phyloP scores from a whole-genome alignment of 768 basidiomycete genomes.

The Suillus occidentalis region DNA sequence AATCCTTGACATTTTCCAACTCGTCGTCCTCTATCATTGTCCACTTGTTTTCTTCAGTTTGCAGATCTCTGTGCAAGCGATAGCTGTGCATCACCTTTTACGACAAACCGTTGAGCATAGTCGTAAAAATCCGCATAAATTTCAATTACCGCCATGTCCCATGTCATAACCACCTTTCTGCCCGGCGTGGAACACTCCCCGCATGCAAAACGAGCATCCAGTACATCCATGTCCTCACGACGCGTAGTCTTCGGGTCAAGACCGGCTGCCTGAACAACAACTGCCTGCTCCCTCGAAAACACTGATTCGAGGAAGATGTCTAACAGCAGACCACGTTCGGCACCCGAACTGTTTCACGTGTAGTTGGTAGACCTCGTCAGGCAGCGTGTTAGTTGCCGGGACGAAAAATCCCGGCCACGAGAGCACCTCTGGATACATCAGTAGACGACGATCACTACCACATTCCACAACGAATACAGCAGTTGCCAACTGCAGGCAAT shows the following conservation, averaged over 20 bases:
- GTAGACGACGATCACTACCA: background rate
- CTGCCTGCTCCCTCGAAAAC: background rate
- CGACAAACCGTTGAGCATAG: background rate
- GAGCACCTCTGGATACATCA: slow-evolving; percentile 3
- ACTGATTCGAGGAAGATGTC: background rate
- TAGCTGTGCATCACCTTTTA: background rate
- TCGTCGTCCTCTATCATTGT: background rate
- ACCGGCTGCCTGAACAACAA: background rate
- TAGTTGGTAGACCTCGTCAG: background rate
- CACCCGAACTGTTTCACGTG: background rate
- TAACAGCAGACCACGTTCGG: background rate
- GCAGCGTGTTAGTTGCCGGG: too few species aligned
- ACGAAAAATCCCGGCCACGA: slow-evolving; percentile 1
- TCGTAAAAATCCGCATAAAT: too few species aligned
- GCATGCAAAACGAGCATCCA: slow-evolving; percentile 7
- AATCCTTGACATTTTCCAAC: background rate
- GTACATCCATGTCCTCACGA: slow-evolving; percentile 1
- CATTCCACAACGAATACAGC: background rate
- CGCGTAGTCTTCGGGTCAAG: slow-evolving; percentile 3
- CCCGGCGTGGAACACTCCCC: slow-evolving; percentile 1
- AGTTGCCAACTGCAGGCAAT: slow-evolving; percentile 1
- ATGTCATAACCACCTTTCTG: slow-evolving; percentile 1
- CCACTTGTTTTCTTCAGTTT: background rate
- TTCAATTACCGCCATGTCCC: slow-evolving; percentile 4
- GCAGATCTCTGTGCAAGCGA: background rate